These are phyloP conservation scores for Alternaria tenuissima DNA, from an alignment of 2,329 filamentous ascomycete genomes.

Conservation along the genomic window DNA sequence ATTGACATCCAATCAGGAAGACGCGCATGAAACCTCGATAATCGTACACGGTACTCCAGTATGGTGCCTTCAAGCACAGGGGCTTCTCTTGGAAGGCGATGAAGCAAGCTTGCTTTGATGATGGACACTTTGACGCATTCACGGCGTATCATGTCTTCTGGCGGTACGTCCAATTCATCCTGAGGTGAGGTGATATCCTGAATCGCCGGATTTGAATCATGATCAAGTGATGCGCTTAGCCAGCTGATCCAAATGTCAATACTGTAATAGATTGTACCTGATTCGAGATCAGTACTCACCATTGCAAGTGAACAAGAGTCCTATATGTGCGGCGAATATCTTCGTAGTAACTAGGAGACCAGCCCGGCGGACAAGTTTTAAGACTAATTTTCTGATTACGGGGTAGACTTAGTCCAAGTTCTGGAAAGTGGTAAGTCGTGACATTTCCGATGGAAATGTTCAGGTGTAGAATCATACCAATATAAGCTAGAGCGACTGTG, in stretches of 20 bases:
- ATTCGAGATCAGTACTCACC: not conserved
- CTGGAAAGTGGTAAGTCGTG: slow-evolving; percentile 4
- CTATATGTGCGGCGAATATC: slow-evolving; percentile 25
- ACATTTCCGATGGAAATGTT: not conserved
- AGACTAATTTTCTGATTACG: slow-evolving; percentile 13
- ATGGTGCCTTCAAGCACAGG: slow-evolving; percentile 13
- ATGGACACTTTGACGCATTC: slow-evolving; percentile 29
- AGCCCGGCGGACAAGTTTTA: not conserved
- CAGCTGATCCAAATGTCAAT: slow-evolving; percentile 15
- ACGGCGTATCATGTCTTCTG: slow-evolving; percentile 19
- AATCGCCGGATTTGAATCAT: slow-evolving; percentile 7
- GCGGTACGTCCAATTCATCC: slow-evolving; percentile 7
- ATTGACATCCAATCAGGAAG: slow-evolving; percentile 27
- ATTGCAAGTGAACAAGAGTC: slow-evolving; percentile 24
- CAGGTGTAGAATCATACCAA: slow-evolving; percentile 17
- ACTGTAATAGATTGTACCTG: not conserved
- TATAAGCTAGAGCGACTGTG: slow-evolving; percentile 25
- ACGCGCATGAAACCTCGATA: slow-evolving; percentile 18
- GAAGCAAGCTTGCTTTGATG: slow-evolving; percentile 29
- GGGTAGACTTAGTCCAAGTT: slow-evolving; percentile 27
- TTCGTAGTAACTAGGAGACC: slow-evolving; percentile 5
- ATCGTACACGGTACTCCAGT: slow-evolving; percentile 16
- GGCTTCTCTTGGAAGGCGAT: slow-evolving; percentile 4
- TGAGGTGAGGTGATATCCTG: not conserved
- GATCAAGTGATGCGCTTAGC: slow-evolving; percentile 27